These are phyloP conservation scores for Pythium oligandrum DNA, from an alignment of 352 stramenopile species.

Conservation along the genomic window DNA sequence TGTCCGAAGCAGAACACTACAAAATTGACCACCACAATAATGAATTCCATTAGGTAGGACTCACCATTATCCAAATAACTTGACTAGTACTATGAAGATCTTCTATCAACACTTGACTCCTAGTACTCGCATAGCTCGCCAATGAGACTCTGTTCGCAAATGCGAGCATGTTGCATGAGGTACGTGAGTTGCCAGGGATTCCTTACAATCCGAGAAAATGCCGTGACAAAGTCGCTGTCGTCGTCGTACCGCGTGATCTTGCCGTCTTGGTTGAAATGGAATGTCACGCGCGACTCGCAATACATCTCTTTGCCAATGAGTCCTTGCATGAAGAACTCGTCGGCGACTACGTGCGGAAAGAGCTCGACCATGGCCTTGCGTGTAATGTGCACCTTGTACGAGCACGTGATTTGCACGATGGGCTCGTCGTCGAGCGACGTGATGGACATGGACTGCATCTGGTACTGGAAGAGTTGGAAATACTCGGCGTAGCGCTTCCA, in stretches of 20 bases:
- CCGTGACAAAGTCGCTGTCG: constrained; percentile 23
- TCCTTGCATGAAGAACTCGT: constrained; percentile 16
- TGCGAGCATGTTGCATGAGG: constrained; percentile 10
- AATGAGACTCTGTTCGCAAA: constrained; percentile 8
- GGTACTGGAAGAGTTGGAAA: constrained; percentile 7
- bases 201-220: constrained; percentile 4
- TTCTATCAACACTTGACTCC: no score
- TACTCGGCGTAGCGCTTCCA: constrained; percentile 8
- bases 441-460: constrained; percentile 6
- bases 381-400: constrained; percentile 16
- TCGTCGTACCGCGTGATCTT: constrained; percentile 22
- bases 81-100: no score
- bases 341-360: constrained; percentile 20
- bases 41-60: no score
- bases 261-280: constrained; percentile 17
- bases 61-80: no score
- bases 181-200: constrained; percentile 1
- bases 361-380: constrained; percentile 13
- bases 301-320: constrained; percentile 19
- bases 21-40: no score
- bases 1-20: no score
- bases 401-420: constrained; percentile 7
- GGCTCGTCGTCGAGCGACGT: constrained; percentile 5
- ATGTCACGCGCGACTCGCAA: constrained; percentile 16
- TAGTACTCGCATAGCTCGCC: constrained; percentile 1